Evolutionary conservation across 2,329 filamentous ascomycete species (phyloP), one percentile per base, ranked within the genome.

Genomic region (Lachnellula hyalina): DNA sequence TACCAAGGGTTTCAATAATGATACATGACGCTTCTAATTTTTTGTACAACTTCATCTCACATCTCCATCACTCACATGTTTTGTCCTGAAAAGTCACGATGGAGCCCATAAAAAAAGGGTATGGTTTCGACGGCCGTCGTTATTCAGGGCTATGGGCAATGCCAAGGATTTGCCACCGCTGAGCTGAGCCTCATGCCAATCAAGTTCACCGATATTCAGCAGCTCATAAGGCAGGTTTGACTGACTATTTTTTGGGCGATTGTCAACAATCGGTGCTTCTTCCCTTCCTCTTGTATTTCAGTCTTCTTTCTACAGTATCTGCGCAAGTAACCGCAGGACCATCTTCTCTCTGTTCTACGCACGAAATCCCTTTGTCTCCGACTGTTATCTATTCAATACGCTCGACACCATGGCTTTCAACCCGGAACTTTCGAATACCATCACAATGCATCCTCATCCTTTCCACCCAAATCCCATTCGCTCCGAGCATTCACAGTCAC

Each of bases 361-460:
- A 32, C 28, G 6, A 7, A 32, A 9, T 32, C 7, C 36, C 36
- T n/a, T 38, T n/a, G 14, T 38, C 36, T 38, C n/a, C 14, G 28
- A 38, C 36, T n/a, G 9, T 8, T 38, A 5, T 17, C 36, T 17
- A 38, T 38, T 38, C 36, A 14, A 38, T 17, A 38, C 36, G 36
- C 19, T 6, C 21, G 9, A 36, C 52, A 58, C 41, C 47, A 65
- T 65, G 63, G 55, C 63, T 7, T 51, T 59, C 25, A 57, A 34
- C 28, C 58, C 60, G 6, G 65, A 68, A 46, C 42, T 67, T n/a
- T 56, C 54, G 41, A 57, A 65, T 55, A 66, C 56, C 52, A 69
- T 69, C 46, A 67, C 66, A 5, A 63, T 67, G 60, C 65, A 67
- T 50, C 66, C 67, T 40, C 64, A 64, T 51, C 64, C 64, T 8